Conservation (phyloP, 805 yeast genomes). For the Saccharomycopsis sp. region DNA sequence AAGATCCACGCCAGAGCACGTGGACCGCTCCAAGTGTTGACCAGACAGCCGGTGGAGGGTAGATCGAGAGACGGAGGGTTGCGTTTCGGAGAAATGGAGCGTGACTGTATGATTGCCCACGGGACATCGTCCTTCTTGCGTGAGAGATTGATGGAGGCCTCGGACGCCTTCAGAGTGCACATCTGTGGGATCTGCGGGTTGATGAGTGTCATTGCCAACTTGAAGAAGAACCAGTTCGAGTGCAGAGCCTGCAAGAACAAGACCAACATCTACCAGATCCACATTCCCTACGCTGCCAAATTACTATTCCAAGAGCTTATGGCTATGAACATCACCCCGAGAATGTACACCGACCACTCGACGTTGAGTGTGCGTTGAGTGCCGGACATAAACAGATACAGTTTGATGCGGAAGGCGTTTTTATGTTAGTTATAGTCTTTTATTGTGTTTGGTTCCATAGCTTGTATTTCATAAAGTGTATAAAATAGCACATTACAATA, state of each 20-base stretch:
- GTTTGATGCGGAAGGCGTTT: background rate
- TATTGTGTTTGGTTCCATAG: background rate
- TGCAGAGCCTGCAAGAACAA: conserved; percentile 98
- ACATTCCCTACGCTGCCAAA: conserved; percentile 98
- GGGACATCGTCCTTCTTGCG: conserved; percentile 98
- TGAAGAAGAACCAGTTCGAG: conserved; percentile 96
- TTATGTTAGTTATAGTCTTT: background rate
- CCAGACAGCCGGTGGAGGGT: conserved; percentile 99
- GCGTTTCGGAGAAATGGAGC: conserved; percentile 99
- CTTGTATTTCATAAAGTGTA: background rate
- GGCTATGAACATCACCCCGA: conserved; percentile 99
- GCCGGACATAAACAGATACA: background rate
- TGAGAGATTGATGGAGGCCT: conserved; percentile 97
- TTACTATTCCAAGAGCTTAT: conserved; percentile 95
- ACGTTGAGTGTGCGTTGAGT: conserved; percentile 5
- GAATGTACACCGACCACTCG: conserved; percentile 90
- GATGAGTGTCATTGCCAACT: conserved; percentile 95
- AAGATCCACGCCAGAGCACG: conserved; percentile 98
- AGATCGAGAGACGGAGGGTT: conserved; percentile 98
- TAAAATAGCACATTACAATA: background rate
- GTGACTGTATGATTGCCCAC: conserved; percentile 99
- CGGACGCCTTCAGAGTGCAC: conserved; percentile 97
- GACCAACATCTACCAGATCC: conserved; percentile 95
- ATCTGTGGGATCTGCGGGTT: conserved; percentile 98
- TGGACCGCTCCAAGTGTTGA: conserved; percentile 96